Conservation (phyloP, 495 filamentous ascomycete species). For the Trichoderma orchidacearum region DNA sequence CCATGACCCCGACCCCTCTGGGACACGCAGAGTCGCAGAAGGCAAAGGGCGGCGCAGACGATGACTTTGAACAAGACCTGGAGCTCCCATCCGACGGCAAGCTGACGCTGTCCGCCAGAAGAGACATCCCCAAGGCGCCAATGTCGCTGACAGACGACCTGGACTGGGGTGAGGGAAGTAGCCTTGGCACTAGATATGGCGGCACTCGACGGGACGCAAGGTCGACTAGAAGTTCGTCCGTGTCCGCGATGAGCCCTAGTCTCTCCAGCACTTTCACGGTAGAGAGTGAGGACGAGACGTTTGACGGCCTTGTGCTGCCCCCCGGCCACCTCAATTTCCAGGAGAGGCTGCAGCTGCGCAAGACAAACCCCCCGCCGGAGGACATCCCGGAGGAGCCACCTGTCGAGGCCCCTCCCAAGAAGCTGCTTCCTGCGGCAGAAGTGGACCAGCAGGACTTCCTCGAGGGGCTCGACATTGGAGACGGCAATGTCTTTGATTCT, state of each 20-base stretch:
- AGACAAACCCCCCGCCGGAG: constrained; percentile 37
- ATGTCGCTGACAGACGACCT: constrained; percentile 55
- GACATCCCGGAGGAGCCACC: constrained; percentile 15
- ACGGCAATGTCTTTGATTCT: constrained; percentile 66
- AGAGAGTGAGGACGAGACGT: constrained; percentile 89
- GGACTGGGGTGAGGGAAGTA: constrained; percentile 80
- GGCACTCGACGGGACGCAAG: constrained; percentile 65
- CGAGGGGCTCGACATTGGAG: constrained; percentile 73
- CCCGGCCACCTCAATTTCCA: constrained; percentile 70
- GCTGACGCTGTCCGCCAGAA: constrained; percentile 45
- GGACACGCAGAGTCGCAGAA: constrained; percentile 26
- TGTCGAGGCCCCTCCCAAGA: constrained; percentile 7
- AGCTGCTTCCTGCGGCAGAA: constrained; percentile 9
- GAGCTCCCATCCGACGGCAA: constrained; percentile 51
- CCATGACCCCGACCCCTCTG: constrained; percentile 41
- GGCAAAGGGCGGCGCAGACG: constrained; percentile 26
- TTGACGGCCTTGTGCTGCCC: constrained; percentile 76
- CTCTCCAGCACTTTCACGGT: constrained; percentile 76
- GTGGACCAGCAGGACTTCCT: constrained; percentile 70
- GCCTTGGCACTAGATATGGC: constrained; percentile 75
- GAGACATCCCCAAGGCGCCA: constrained; percentile 43
- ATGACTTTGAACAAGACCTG: constrained; percentile 67
- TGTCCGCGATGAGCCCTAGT: constrained; percentile 81
- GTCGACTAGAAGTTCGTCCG: constrained; percentile 70
- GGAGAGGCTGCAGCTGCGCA: constrained; percentile 57